Conservation (phyloP, 2,329 filamentous ascomycete genomes). For the Botrytis fabae region DNA sequence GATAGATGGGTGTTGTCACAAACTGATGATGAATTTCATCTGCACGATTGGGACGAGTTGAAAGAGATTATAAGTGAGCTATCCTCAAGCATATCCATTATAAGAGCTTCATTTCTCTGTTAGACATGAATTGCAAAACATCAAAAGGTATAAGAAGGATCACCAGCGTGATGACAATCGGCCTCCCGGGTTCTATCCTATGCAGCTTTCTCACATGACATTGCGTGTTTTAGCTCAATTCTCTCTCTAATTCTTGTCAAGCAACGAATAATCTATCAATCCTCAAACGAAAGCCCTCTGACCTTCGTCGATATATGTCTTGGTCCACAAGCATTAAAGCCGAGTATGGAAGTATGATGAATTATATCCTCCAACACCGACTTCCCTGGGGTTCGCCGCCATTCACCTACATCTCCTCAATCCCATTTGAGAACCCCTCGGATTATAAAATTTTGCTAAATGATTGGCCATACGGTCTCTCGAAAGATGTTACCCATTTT, state of each 20-base stretch:
- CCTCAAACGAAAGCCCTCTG: conserved; percentile 78
- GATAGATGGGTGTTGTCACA: conserved; percentile 60
- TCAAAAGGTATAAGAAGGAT: background rate
- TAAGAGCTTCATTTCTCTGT: background rate
- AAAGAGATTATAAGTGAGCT: conserved; percentile 63
- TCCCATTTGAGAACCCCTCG: conserved; percentile 53
- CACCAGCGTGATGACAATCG: conserved; percentile 12
- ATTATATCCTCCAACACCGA: conserved; percentile 73
- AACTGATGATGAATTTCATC: conserved; percentile 69
- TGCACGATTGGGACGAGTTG: conserved; percentile 73
- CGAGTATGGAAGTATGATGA: conserved; percentile 76
- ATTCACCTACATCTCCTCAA: conserved; percentile 46
- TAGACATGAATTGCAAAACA: background rate
- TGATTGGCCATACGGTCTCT: conserved; percentile 90
- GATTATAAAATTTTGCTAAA: conserved; percentile 76
- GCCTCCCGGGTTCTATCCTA: background rate
- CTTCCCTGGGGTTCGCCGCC: conserved; percentile 65
- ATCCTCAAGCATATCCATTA: background rate
- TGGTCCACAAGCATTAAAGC: conserved; percentile 71
- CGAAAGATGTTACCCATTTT: conserved; percentile 68
- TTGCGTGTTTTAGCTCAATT: conserved; percentile 6
- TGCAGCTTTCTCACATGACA: conserved; percentile 5
- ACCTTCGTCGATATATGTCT: conserved; percentile 75
- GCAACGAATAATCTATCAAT: conserved; percentile 64
- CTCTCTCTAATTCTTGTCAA: conserved; percentile 33